Conservation (phyloP, 495 filamentous ascomycete species). For the Filosporella fistucella region DNA sequence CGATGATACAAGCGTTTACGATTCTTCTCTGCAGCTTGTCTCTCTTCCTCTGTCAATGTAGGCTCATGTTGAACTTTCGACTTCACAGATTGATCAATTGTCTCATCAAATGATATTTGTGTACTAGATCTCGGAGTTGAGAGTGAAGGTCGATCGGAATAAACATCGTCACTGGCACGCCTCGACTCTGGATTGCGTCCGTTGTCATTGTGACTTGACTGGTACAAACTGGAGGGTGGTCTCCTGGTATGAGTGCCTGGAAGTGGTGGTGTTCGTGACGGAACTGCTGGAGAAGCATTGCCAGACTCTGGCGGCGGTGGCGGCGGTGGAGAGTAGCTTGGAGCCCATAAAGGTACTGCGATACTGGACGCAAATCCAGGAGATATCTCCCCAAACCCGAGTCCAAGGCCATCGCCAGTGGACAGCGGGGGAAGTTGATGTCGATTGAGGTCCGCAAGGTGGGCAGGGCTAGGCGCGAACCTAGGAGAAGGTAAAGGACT, state of each 20-base stretch:
- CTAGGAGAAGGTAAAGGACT: constrained; percentile 20
- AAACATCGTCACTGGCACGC: constrained; percentile 20
- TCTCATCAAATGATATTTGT: constrained; percentile 19
- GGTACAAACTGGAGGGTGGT: constrained; percentile 31
- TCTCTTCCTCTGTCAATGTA: constrained; percentile 11
- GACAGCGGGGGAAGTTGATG: constrained; percentile 14
- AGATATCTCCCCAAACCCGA: not conserved
- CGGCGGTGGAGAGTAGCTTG: constrained; percentile 31
- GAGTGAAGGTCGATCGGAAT: constrained; percentile 14
- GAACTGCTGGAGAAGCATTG: constrained; percentile 12
- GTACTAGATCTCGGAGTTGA: constrained; percentile 22
- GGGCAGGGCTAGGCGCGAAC: not conserved
- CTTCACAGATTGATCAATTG: constrained; percentile 7
- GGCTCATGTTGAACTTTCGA: not conserved
- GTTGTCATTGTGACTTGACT: constrained; percentile 15
- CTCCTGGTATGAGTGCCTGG: constrained; percentile 33
- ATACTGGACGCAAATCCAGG: constrained; percentile 6
- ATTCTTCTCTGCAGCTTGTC: constrained; percentile 8
- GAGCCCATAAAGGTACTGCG: constrained; percentile 24
- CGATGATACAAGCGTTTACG: constrained; percentile 41
- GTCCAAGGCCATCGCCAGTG: constrained; percentile 12
- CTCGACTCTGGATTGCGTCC: constrained; percentile 15
- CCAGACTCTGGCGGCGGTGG: constrained; percentile 21
- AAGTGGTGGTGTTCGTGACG: constrained; percentile 25
- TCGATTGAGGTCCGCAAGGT: constrained; percentile 1